A percentile compares a stretch with the other conserved stretches of the same genome.
Conservation (phyloP, 805 yeast genomes). For the Monosporozyma yasuniensis region DNA sequence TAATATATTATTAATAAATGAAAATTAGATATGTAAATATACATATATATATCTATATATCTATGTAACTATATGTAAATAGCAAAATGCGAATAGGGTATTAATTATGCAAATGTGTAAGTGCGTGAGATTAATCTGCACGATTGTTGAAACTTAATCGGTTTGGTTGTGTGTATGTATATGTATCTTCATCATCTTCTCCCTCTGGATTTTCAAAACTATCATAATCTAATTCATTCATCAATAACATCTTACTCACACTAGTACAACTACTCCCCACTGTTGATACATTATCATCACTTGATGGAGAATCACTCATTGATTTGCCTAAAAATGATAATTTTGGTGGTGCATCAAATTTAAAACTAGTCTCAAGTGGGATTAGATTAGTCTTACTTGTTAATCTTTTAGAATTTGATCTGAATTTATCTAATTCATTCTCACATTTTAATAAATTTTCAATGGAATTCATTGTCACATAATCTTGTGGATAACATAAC, state of each 20-base stretch:
- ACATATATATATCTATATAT: background rate
- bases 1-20: too few relatives aligned
- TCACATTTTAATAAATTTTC: conserved; percentile 36
- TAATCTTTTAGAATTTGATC: conserved; percentile 34
- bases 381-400: conserved; percentile 27
- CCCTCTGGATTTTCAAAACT: conserved; percentile 16
- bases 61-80: background rate
- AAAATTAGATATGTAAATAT: too few relatives aligned
- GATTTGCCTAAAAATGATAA: conserved; percentile 14
- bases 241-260: conserved; percentile 12
- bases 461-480: conserved; percentile 66
- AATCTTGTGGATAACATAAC: conserved; percentile 67
- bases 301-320: conserved; percentile 4
- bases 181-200: background rate
- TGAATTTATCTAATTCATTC: conserved; percentile 44
- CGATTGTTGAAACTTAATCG: background rate
- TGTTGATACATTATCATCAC: conserved; percentile 9
- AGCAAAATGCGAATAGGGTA: too few relatives aligned
- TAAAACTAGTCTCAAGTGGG: conserved; percentile 15
- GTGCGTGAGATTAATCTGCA: background rate
- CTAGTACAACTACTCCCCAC: conserved; percentile 16
- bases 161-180: background rate
- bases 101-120: background rate
- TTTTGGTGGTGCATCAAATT: conserved; percentile 23
- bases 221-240: conserved; percentile 14